Conservation (phyloP, 2,329 filamentous ascomycete species). For the Aureobasidium musti region DNA sequence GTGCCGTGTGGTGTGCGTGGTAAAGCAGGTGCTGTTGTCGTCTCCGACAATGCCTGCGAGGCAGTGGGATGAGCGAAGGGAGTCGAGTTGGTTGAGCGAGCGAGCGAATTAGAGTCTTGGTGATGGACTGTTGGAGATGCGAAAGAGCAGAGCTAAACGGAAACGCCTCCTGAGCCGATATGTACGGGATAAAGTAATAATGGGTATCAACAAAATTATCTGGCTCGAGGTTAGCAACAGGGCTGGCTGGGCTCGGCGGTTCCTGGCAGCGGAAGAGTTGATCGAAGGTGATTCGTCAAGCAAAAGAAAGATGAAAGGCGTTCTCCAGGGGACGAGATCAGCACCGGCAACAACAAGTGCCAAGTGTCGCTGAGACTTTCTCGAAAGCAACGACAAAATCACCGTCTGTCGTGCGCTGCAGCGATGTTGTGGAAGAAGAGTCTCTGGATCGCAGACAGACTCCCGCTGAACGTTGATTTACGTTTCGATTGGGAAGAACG, state of each 20-base stretch:
- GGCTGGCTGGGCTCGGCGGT: constrained; percentile 12
- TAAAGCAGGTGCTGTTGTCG: constrained; percentile 17
- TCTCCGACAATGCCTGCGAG: constrained; percentile 23
- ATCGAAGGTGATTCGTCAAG: constrained; percentile 21
- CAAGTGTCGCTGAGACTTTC: constrained; percentile 18
- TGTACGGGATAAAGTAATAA: constrained; percentile 7
- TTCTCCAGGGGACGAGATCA: constrained; percentile 17
- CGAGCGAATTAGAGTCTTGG: constrained; percentile 17
- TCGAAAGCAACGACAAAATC: too few species aligned
- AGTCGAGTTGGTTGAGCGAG: constrained; percentile 5
- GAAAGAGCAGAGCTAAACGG: constrained; percentile 12
- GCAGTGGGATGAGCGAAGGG: constrained; percentile 1
- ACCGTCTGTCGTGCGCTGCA: neutral
- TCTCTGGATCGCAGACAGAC: neutral
- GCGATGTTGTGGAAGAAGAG: constrained; percentile 20
- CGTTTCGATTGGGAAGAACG: constrained; percentile 24
- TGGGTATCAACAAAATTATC: constrained; percentile 26
- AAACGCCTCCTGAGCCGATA: constrained; percentile 17
- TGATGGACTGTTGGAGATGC: constrained; percentile 3
- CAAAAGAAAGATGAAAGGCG: neutral
- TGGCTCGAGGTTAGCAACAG: constrained; percentile 17
- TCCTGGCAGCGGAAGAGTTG: constrained; percentile 9
- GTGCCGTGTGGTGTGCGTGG: constrained; percentile 7
- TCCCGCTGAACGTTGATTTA: constrained; percentile 22
- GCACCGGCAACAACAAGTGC: constrained; percentile 20